phyloP scores from a whole-genome alignment of 306 rosid species.

The Dryas drummondii region DNA sequence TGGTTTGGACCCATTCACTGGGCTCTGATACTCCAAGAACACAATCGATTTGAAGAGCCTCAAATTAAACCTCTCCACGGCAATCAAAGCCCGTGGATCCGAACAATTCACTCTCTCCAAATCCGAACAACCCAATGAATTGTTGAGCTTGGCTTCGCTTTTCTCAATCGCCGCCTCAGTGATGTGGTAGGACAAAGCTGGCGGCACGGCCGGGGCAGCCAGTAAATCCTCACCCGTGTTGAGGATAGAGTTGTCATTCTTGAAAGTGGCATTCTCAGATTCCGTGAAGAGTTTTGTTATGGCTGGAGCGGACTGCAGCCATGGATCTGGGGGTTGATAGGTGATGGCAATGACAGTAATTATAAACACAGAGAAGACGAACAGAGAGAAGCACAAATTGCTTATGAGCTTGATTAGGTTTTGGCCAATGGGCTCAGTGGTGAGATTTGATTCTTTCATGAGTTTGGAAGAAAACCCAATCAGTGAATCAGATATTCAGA shows the following conservation, averaged over 20 bases:
- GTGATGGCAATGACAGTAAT: slow-evolving; percentile 92
- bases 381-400: slow-evolving; percentile 83
- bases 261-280: slow-evolving; percentile 79
- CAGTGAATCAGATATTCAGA: slow-evolving; percentile 14
- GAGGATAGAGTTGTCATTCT: slow-evolving; percentile 64
- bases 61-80: slow-evolving; percentile 73
- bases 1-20: slow-evolving; percentile 68
- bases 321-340: slow-evolving; percentile 97
- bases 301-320: slow-evolving; percentile 93
- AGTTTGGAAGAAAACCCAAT: slow-evolving; percentile 28
- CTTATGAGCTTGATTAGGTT: slow-evolving; percentile 80
- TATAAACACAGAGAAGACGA: slow-evolving; percentile 81
- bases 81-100: slow-evolving; percentile 63
- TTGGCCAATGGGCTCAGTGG: slow-evolving; percentile 79
- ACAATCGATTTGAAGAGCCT: slow-evolving; percentile 67
- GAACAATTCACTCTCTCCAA: slow-evolving; percentile 62
- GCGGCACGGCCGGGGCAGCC: slow-evolving; percentile 34
- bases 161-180: slow-evolving; percentile 59
- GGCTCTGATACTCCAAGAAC: slow-evolving; percentile 68
- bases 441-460: slow-evolving; percentile 65
- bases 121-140: slow-evolving; percentile 38
- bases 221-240: slow-evolving; percentile 83
- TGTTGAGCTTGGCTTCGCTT: slow-evolving; percentile 43
- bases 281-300: slow-evolving; percentile 79
- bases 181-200: slow-evolving; percentile 31